Conservation (phyloP, 345 rosid genomes). For the Stellera chamaejasme region DNA sequence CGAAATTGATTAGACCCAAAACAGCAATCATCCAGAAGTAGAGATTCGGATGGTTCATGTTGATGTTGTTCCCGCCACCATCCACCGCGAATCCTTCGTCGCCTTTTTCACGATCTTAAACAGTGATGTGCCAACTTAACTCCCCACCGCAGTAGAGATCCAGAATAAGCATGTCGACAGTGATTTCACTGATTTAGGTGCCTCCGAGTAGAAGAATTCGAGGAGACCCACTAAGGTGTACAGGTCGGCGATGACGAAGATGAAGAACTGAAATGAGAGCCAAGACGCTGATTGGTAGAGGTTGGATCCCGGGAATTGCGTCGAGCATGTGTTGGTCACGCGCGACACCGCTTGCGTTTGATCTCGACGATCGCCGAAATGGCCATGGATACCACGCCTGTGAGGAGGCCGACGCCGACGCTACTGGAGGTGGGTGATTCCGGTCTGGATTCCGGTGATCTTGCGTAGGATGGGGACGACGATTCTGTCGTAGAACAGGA, state of each 20-base stretch:
- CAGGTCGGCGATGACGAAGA: conserved; percentile 50
- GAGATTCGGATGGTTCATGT: conserved; percentile 45
- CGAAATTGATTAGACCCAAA: conserved; percentile 43
- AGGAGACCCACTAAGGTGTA: conserved; percentile 46
- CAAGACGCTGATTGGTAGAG: conserved; percentile 43
- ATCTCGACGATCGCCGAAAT: conserved; percentile 35
- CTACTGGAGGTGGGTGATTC: conserved; percentile 55
- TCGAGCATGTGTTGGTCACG: conserved; percentile 41
- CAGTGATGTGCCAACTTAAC: conserved; percentile 34
- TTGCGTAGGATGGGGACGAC: conserved; percentile 33
- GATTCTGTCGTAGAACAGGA: conserved; percentile 36
- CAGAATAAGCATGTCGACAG: conserved; percentile 46
- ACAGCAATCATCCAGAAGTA: conserved; percentile 40
- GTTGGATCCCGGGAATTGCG: conserved; percentile 29
- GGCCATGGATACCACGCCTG: conserved; percentile 40
- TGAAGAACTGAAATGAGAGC: conserved; percentile 48
- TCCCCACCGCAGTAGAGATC: conserved; percentile 51
- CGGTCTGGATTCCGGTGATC: conserved; percentile 40
- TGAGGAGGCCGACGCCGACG: conserved; percentile 42
- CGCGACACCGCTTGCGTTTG: conserved; percentile 42
- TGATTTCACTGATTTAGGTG: conserved; percentile 35
- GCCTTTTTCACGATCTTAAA: conserved; percentile 35
- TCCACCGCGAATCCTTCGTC: conserved; percentile 29
- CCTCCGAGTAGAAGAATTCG: conserved; percentile 55
- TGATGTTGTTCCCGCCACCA: conserved; percentile 62